Base-by-base conservation (phyloP, 495 filamentous ascomycete species). In the Aspergillus bridgeri region DNA sequence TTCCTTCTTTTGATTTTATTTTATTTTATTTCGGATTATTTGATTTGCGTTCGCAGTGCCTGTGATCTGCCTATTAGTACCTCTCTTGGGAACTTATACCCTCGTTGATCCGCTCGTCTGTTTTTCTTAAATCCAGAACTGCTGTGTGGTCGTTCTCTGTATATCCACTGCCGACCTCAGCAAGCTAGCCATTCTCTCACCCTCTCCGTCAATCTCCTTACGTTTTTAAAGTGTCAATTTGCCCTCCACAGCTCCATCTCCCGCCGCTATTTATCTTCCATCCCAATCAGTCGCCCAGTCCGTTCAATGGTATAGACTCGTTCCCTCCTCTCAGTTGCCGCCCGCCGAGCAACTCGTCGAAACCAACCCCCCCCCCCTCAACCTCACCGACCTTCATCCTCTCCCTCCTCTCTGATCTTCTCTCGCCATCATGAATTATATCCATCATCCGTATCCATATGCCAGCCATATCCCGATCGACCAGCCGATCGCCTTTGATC, bases 381-480 rank as follows among this genome's bases (percentile, higher is more conserved):
- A 15, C 33, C 33, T 38, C 33, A 38, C 33, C 33, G 33, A 38
- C 60, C 54, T 58, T 60, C 61, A 42, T 42, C 53, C 55, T 29
- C 57, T 61, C 56, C 51, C 57, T 27, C 48, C 62, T 25, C 21
- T 23, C 25, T 19, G 18, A 15, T 22, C 51, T 49, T 33, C 53
- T 29, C 23, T 55, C 45, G 48, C 57, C 48, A 56, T 49, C 58
- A 79, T 79, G 76, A 79, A 72, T 45, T 79, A 75, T 42, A 66
- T 78, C 11, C 75, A 79, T 52, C 75, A 75, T 51, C 70, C 75
- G 53, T 79, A 75, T 66, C 66, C 70, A 33, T 79, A 73, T 56
- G 51, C 65, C 21, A 61, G 67, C 57, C 74, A 75, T 61, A 61
- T 77, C 23, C 73, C 73, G 21, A 71, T 77, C 63, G 74, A 75